A percentile compares a stretch with the other conserved stretches of the same genome.
phyloP scores from a whole-genome alignment of 2,329 filamentous ascomycete genomes.

The Fusarium praegraminearum region DNA sequence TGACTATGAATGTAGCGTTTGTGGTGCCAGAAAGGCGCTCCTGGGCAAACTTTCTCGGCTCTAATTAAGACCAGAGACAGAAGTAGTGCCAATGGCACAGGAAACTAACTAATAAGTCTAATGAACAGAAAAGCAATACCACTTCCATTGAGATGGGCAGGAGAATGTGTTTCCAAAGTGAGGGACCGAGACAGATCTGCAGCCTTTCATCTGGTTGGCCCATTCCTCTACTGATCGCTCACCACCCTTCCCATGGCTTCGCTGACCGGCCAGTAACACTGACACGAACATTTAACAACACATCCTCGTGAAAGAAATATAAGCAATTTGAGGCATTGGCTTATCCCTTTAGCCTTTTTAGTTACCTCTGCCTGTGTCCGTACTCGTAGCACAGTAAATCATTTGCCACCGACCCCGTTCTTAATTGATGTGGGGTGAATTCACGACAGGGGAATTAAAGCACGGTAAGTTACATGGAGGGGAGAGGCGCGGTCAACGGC shows the following conservation, averaged over 20 bases:
- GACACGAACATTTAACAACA: slow-evolving; percentile 6
- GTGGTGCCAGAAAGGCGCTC: background rate
- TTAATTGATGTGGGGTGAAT: slow-evolving; percentile 41
- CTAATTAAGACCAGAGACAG: background rate
- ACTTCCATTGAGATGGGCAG: slow-evolving; percentile 25
- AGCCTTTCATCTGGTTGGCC: slow-evolving; percentile 29
- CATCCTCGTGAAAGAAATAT: slow-evolving; percentile 10
- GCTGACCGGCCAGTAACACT: slow-evolving; percentile 20
- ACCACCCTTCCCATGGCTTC: slow-evolving; percentile 8
- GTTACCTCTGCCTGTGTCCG: background rate
- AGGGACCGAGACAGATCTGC: slow-evolving; percentile 40
- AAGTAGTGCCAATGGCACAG: slow-evolving; percentile 10
- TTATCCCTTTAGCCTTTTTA: background rate
- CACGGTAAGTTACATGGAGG: slow-evolving; percentile 29
- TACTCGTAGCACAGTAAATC: slow-evolving; percentile 12
- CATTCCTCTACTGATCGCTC: slow-evolving; percentile 32
- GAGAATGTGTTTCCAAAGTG: slow-evolving; percentile 16
- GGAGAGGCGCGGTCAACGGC: slow-evolving; percentile 34
- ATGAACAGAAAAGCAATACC: slow-evolving; percentile 3
- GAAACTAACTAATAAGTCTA: background rate
- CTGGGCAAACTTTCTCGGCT: slow-evolving; percentile 4
- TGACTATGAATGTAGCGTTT: background rate
- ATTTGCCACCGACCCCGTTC: slow-evolving; percentile 39
- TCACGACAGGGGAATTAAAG: slow-evolving; percentile 33
- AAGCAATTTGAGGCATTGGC: slow-evolving; percentile 19